Conservation (phyloP, 225 moss, liverwort and hornwort genomes). For the Pseudisothecium myosuroides region DNA sequence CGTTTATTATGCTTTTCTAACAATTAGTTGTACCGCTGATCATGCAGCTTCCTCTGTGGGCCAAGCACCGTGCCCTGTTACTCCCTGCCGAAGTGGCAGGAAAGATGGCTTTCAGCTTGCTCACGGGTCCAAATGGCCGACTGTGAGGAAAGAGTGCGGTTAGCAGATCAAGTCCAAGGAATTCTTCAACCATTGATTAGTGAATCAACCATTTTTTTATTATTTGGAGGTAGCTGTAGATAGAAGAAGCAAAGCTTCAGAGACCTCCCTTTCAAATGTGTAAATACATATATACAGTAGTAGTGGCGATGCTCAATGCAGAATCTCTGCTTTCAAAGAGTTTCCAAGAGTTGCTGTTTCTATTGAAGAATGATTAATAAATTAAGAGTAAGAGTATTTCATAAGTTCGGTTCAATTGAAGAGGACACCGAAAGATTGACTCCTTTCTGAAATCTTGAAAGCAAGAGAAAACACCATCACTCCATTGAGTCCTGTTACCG, state of each 20-base stretch:
- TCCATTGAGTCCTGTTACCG: background rate
- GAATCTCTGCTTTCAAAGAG: background rate
- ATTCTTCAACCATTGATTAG: background rate
- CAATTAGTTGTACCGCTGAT: background rate
- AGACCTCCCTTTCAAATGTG: background rate
- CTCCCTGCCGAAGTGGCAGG: slow-evolving; percentile 26
- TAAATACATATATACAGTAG: background rate
- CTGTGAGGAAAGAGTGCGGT: background rate
- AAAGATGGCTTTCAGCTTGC: slow-evolving; percentile 6
- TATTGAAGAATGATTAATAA: background rate
- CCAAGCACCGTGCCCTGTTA: slow-evolving; percentile 23
- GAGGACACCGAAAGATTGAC: background rate
- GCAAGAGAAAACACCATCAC: background rate
- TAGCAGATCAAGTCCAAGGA: background rate
- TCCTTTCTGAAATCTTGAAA: background rate
- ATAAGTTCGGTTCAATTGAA: background rate
- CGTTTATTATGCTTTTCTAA: background rate
- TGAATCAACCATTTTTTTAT: background rate
- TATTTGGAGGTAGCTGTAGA: background rate
- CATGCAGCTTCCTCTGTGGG: slow-evolving; percentile 34
- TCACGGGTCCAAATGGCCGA: background rate
- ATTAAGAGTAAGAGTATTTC: background rate
- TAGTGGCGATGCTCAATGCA: background rate
- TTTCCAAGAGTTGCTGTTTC: background rate
- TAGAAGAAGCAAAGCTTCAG: background rate